Evolutionary conservation across 1,139 yeast species (phyloP).

Genomic region (Yamadazyma taylorii): DNA sequence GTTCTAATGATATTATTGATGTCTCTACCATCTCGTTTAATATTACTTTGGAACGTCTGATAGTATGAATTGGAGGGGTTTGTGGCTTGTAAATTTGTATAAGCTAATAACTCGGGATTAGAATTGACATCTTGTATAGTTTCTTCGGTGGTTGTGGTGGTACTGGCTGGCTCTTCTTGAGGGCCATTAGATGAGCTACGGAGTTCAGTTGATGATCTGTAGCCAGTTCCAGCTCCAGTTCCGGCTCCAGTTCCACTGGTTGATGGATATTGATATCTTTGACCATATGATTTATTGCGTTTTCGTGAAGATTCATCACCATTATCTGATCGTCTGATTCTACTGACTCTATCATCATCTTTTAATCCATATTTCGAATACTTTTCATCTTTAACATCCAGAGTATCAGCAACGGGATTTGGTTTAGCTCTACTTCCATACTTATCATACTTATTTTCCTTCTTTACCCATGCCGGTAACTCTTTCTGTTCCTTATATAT

Average conservation of each 20-base stretch:
- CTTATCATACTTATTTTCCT: slow-evolving; percentile 38
- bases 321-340: slow-evolving; percentile 8
- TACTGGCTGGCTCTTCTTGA: too few species aligned
- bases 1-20: slow-evolving; percentile 65
- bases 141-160: too few species aligned
- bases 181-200: too few species aligned
- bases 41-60: slow-evolving; percentile 43
- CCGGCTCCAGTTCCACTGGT: background rate
- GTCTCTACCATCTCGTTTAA: slow-evolving; percentile 37
- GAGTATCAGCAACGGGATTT: background rate
- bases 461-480: slow-evolving; percentile 45
- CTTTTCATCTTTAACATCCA: slow-evolving; percentile 16
- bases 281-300: background rate
- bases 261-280: background rate
- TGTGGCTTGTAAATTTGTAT: slow-evolving; percentile 31
- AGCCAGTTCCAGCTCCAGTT: background rate
- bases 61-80: slow-evolving; percentile 32
- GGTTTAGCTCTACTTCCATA: slow-evolving; percentile 27
- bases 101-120: slow-evolving; percentile 26
- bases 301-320: slow-evolving; percentile 4
- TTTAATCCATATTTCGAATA: slow-evolving; percentile 30
- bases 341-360: slow-evolving; percentile 14
- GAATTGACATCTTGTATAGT: slow-evolving; percentile 10
- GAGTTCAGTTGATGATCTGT: too few species aligned
- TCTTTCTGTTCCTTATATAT: slow-evolving; percentile 27